These are phyloP conservation scores for Tremella mesenterica DNA, from an alignment of 768 basidiomycete species.

Conservation along the genomic window DNA sequence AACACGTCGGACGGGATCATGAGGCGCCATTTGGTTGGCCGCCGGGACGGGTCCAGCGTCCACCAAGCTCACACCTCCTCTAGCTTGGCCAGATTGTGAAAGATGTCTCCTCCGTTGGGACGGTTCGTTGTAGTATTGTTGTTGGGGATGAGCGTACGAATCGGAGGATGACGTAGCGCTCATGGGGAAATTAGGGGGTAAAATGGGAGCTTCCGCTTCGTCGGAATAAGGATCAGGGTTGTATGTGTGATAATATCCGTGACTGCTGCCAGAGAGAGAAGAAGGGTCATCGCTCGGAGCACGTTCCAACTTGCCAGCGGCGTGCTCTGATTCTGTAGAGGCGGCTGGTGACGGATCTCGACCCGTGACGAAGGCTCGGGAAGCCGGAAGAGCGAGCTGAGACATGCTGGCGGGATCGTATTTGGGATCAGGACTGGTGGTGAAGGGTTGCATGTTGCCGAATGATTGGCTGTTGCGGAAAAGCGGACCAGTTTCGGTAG, in stretches of 20 bases:
- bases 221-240: constrained; percentile 19
- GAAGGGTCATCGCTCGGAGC: constrained; percentile 23
- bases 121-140: constrained; percentile 47
- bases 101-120: constrained; percentile 12
- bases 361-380: constrained; percentile 39
- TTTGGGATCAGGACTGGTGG: constrained; percentile 45
- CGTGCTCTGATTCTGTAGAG: constrained; percentile 34
- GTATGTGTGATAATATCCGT: constrained; percentile 13
- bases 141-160: constrained; percentile 21
- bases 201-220: constrained; percentile 30
- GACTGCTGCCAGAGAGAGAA: constrained; percentile 7
- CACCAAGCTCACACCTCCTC: constrained; percentile 65
- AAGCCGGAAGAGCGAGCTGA: constrained; percentile 29
- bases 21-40: constrained; percentile 51
- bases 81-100: constrained; percentile 39
- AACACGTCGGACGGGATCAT: constrained; percentile 59
- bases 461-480: constrained; percentile 36
- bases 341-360: constrained; percentile 40
- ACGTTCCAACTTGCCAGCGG: constrained; percentile 15
- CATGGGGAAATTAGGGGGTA: constrained; percentile 24
- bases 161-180: constrained; percentile 42
- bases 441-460: constrained; percentile 31
- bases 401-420: constrained; percentile 64
- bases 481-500: constrained; percentile 29
- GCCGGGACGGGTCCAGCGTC: constrained; percentile 78